A percentile compares a stretch with the other conserved stretches of the same genome.
Evolutionary conservation across 2,329 filamentous ascomycete genomes (phyloP).

Genomic region (Bisporella sp.): DNA sequence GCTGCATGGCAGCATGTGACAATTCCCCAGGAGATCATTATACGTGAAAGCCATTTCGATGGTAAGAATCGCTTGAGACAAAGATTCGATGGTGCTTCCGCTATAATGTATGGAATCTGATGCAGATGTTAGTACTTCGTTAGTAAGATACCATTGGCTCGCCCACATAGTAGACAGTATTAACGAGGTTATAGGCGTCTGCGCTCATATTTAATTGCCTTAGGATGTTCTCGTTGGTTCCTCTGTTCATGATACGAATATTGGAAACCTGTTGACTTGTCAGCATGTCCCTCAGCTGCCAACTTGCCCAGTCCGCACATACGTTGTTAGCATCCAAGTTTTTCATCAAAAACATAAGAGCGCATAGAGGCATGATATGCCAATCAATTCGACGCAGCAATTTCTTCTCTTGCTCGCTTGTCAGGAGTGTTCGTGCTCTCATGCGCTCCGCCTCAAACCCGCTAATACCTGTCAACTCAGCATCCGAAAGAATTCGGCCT

Average conservation of each 20-base stretch:
- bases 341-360: conserved; percentile 26
- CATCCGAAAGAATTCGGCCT: too few relatives aligned
- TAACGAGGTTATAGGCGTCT: conserved; percentile 29
- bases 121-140: conserved; percentile 3
- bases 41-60: conserved; percentile 24
- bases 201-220: conserved; percentile 23
- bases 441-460: conserved; percentile 28
- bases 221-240: too few relatives aligned
- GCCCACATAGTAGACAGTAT: conserved; percentile 30
- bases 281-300: too few relatives aligned
- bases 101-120: conserved; percentile 29
- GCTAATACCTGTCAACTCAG: neutral
- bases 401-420: conserved; percentile 6
- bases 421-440: conserved; percentile 25
- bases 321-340: conserved; percentile 20
- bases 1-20: conserved; percentile 32
- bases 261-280: too few relatives aligned
- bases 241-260: too few relatives aligned
- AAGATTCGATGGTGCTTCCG: conserved; percentile 32
- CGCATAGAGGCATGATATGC: conserved; percentile 27
- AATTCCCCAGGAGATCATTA: conserved; percentile 31
- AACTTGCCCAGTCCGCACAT: too few relatives aligned
- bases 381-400: conserved; percentile 7
- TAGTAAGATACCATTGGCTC: neutral
- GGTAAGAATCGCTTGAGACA: conserved; percentile 30